Percentiles rank a stretch among this genome's conserved stretches.
phyloP scores from a whole-genome alignment of 495 filamentous ascomycete genomes.

The Neurospora sp. region DNA sequence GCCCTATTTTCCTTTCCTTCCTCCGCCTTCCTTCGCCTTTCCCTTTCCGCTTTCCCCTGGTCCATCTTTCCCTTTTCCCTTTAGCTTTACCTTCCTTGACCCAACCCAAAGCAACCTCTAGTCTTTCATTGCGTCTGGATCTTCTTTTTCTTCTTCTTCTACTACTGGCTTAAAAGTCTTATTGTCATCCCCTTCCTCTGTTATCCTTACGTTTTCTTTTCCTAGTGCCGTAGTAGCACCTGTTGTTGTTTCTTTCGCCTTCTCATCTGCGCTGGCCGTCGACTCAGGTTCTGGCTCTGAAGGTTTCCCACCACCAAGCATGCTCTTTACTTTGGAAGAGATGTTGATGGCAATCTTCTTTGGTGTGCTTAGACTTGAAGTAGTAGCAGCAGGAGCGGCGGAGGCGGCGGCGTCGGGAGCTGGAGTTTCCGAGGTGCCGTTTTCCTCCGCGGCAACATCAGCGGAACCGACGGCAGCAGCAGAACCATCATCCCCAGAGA shows the following conservation, averaged over 20 bases:
- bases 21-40: background rate
- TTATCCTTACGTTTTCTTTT: background rate
- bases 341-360: slow-evolving; percentile 40
- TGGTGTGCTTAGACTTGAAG: slow-evolving; percentile 6
- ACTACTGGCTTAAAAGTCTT: background rate
- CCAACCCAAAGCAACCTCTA: background rate
- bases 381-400: background rate
- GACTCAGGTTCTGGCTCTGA: background rate
- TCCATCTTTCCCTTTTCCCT: background rate
- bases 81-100: background rate
- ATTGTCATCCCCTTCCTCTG: background rate
- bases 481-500: slow-evolving; percentile 13
- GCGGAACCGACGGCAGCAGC: background rate
- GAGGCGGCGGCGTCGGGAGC: slow-evolving; percentile 4
- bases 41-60: background rate
- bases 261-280: background rate
- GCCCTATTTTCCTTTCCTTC: background rate
- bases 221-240: background rate
- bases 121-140: background rate
- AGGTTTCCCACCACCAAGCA: background rate
- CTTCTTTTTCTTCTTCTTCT: background rate
- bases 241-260: background rate
- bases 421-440: slow-evolving; percentile 13
- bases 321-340: slow-evolving; percentile 24
- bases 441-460: background rate